Percentiles rank a stretch among this genome's conserved stretches.
Evolutionary conservation across 2,329 filamentous ascomycete genomes (phyloP).

Genomic region (Pyrenophora graminea): DNA sequence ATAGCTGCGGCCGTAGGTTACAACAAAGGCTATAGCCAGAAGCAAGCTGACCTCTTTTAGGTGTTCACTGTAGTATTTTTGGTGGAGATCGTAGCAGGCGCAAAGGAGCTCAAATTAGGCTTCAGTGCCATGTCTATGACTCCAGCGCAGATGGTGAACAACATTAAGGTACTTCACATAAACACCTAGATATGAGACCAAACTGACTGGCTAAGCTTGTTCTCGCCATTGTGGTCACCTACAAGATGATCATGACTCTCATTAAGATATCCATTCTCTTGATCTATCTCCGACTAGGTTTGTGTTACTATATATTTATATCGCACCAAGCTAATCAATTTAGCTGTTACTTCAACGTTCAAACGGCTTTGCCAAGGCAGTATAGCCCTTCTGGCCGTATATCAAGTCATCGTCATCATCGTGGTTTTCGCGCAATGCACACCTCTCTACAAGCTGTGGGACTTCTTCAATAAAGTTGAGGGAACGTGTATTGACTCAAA

Average conservation of each 20-base stretch:
- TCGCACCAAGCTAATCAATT: background rate
- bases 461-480: conserved; percentile 29
- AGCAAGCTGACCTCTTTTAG: conserved; percentile 14
- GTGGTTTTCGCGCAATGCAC: conserved; percentile 36
- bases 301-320: background rate
- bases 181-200: too few relatives aligned
- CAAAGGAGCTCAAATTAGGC: conserved; percentile 29
- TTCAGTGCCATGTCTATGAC: conserved; percentile 24
- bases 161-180: conserved; percentile 17
- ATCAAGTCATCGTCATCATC: conserved; percentile 32
- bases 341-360: conserved; percentile 31
- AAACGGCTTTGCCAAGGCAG: conserved; percentile 29
- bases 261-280: conserved; percentile 44
- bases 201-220: conserved; percentile 7
- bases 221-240: conserved; percentile 39
- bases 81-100: conserved; percentile 25
- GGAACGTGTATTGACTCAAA: conserved; percentile 43
- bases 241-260: conserved; percentile 32
- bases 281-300: conserved; percentile 44
- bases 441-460: conserved; percentile 42
- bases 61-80: conserved; percentile 34
- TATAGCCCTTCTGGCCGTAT: conserved; percentile 31
- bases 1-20: conserved; percentile 30
- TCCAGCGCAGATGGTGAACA: conserved; percentile 24
- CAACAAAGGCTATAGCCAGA: background rate